Base-by-base conservation (phyloP, 23 red algal genomes). In the Cyanidioschyzon merolae region DNA sequence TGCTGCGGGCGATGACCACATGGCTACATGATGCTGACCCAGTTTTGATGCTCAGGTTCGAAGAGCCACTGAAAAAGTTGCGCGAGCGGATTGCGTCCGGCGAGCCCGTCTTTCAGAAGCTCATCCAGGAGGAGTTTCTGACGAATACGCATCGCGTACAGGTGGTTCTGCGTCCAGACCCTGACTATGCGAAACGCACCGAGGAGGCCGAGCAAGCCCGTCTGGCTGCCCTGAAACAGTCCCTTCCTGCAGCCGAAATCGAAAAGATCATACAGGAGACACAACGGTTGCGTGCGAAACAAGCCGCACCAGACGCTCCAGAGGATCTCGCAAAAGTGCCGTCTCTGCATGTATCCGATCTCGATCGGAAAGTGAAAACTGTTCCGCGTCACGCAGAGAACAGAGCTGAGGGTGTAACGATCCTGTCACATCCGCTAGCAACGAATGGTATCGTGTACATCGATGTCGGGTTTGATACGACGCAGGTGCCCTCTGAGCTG, bases 21-120 rank as follows among this genome's bases (percentile, higher is more conserved):
- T 96, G 92, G 92, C 75, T 96, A 32, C 92, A 90, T 80, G 92
- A 96, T 30, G 80, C 59, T 7, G 92, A 96, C 76, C 92, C 92
- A 24, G 29, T 90, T 0, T 32, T 45, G 50, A 41, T 84, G 58
- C 75, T 96, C 7, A 85, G 83, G 38, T 96, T 90, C 68, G 92
- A 96, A 74, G 59, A 37, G 35, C 83, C 92, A 0, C 74, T 96
- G 2, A 37, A 63, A 59, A 50, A 40, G 50, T 75, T 96, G 25
- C 57, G 84, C 26, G 54, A 57, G 51, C 74, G 82, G 0, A 67
- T 96, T 37, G 84, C 71, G 36, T 68, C 74, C 37, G 86, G 82
- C 27, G 89, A 88, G 58, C 80, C 67, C 38, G 84, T 90, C 21
- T 88, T 96, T 59, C 79, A 90, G 38, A 12, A 80, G 38, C 41